A percentile compares a stretch with the other conserved stretches of the same genome.
Conservation (phyloP, 192 early-diverging fungal species). For the Jimgerdemannia flammicorona region DNA sequence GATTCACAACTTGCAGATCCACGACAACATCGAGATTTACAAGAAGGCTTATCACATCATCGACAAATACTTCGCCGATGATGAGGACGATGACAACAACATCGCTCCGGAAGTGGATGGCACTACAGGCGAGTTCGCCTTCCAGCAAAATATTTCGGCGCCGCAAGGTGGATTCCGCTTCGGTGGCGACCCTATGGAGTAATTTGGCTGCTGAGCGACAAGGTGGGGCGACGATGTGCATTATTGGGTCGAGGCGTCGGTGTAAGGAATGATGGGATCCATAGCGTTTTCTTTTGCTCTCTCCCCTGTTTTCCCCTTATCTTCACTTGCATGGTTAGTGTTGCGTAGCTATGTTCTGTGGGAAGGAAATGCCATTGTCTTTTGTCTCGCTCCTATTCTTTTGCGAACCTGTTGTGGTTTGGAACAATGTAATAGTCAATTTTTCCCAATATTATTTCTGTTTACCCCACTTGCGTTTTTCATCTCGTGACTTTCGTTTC, state of each 20-base stretch:
- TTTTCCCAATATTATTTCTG: no score
- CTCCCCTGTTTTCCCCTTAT: no score
- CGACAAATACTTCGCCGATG: conserved; percentile 91
- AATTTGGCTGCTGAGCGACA: conserved; percentile 3
- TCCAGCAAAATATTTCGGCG: conserved; percentile 60
- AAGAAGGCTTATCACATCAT: conserved; percentile 94
- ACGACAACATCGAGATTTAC: conserved; percentile 97
- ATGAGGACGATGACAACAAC: conserved; percentile 77
- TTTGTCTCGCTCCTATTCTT: background rate
- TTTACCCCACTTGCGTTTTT: no score
- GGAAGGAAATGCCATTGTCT: background rate
- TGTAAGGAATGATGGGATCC: conserved; percentile 13
- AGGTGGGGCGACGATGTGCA: background rate
- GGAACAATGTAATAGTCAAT: no score
- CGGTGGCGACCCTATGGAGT: conserved; percentile 25
- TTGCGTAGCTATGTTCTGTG: background rate
- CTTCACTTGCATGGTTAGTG: background rate
- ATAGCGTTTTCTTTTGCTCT: background rate
- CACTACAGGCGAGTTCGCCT: conserved; percentile 74
- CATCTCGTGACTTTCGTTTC: no score
- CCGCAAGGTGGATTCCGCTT: conserved; percentile 87
- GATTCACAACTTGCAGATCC: conserved; percentile 91
- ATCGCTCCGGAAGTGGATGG: conserved; percentile 73
- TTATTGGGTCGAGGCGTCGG: background rate
- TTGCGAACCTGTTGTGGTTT: no score